phyloP scores from a whole-genome alignment of 1,284 basidiomycete species.

The Apiotrichum sp. region DNA sequence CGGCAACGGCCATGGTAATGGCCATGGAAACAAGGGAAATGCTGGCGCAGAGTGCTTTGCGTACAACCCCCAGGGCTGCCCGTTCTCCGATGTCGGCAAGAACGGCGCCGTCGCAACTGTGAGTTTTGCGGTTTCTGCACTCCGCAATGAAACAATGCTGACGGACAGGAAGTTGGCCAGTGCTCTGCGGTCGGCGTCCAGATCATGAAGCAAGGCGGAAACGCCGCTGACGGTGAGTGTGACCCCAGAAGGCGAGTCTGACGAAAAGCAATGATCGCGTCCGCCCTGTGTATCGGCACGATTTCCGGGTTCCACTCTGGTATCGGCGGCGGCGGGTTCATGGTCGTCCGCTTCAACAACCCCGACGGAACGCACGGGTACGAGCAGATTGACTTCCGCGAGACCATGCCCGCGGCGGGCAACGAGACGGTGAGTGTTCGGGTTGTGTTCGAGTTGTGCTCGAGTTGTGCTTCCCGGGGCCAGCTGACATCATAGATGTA shows the following conservation, averaged over 20 bases:
- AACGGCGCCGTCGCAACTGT: conserved; percentile 27
- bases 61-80: conserved; percentile 22
- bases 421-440: conserved; percentile 40
- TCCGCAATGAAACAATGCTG: not conserved
- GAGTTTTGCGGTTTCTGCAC: not conserved
- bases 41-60: conserved; percentile 11
- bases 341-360: conserved; percentile 16
- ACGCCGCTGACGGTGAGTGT: conserved; percentile 42
- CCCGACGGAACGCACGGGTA: conserved; percentile 29
- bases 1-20: too few species aligned
- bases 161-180: conserved; percentile 36
- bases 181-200: conserved; percentile 47
- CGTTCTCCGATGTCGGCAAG: conserved; percentile 17
- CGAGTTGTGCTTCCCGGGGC: too few species aligned
- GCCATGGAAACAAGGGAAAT: too few species aligned
- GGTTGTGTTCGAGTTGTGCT: not conserved
- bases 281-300: conserved; percentile 45
- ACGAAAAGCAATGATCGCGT: conserved; percentile 25
- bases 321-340: conserved; percentile 39
- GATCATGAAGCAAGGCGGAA: conserved; percentile 43
- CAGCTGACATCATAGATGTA: conserved; percentile 18
- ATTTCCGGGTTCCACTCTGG: conserved; percentile 46
- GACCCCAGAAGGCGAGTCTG: not conserved
- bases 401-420: conserved; percentile 43
- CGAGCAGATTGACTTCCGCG: conserved; percentile 47